Base-by-base conservation (phyloP, 495 filamentous ascomycete species). In the Xylaria venustula region DNA sequence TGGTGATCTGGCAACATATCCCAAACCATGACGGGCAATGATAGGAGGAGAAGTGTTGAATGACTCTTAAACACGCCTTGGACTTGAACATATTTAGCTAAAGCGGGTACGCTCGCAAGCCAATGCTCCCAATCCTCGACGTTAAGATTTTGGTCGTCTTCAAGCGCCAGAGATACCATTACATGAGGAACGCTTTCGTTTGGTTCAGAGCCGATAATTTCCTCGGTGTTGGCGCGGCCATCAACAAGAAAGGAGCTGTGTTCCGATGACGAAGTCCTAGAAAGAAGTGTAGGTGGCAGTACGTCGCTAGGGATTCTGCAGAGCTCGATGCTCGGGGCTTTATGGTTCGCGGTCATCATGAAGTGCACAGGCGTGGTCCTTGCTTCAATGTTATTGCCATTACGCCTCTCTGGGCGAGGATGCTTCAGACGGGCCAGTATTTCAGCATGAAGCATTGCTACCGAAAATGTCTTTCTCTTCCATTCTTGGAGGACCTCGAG, bases 51-150 rank as follows among this genome's bases (percentile, higher is more conserved):
- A 32, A 84, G 56, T 0, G 75, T 81, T 14, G 81, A 84, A 58
- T 83, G 73, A 45, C 80, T 82, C 58, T 79, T 78, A 62, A 80
- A 84, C 2, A 81, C 73, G 22, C 80, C 80, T 66, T 84, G 78
- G 5, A 83, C 75, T 55, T 79, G 75, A 32, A 77, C 80, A 59
- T 80, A 78, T 51, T 78, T 78, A 32, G 79, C 79, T 12, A 83
- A 61, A 9, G 76, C 78, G 7, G 81, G 81, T 41, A 80, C 73
- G 19, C 53, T 67, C 6, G 70, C 66, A 53, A 84, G 69, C 79
- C 79, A 83, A 9, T 75, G 64, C 46, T 79, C 72, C 79, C 79
- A 83, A 26, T 75, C 75, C 14, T 78, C 72, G 23, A 81, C 58
- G 41, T 80, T 73, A 1, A 82, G 62, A 7, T 68, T 64, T 34